phyloP scores from a whole-genome alignment of 805 yeast species.

The Wickerhamomyces silvicola region DNA sequence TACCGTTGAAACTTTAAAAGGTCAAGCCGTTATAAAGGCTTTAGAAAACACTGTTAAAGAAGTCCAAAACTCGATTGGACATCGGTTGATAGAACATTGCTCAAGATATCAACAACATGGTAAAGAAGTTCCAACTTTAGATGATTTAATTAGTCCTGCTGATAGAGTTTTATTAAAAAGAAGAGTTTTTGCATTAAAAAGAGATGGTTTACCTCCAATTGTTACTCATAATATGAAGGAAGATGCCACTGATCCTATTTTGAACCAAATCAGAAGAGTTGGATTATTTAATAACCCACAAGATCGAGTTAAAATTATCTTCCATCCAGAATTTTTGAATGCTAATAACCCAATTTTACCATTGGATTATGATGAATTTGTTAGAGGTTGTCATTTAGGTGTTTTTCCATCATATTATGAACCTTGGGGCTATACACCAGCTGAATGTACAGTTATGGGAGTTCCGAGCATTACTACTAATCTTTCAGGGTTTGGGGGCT shows the following conservation, averaged over 20 bases:
- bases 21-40: constrained; percentile 93
- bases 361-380: constrained; percentile 94
- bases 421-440: constrained; percentile 99
- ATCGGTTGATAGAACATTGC: constrained; percentile 84
- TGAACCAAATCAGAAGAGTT: constrained; percentile 87
- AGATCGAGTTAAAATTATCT: constrained; percentile 90
- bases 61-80: constrained; percentile 81
- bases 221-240: constrained; percentile 97
- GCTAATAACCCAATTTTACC: constrained; percentile 92
- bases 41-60: constrained; percentile 84
- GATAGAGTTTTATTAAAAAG: constrained; percentile 87
- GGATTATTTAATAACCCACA: constrained; percentile 83
- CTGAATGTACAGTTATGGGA: constrained; percentile 99
- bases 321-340: constrained; percentile 96
- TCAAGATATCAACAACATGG: constrained; percentile 57
- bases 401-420: constrained; percentile 98
- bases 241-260: constrained; percentile 84
- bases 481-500: constrained; percentile 94
- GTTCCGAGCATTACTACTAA: constrained; percentile 96
- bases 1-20: constrained; percentile 91
- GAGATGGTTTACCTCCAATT: constrained; percentile 87
- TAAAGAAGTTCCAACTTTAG: constrained; percentile 67
- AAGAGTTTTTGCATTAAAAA: constrained; percentile 86
- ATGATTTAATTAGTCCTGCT: constrained; percentile 76
- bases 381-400: constrained; percentile 95